Base-by-base conservation (phyloP, 345 rosid genomes). In the Eucalyptus pumila region DNA sequence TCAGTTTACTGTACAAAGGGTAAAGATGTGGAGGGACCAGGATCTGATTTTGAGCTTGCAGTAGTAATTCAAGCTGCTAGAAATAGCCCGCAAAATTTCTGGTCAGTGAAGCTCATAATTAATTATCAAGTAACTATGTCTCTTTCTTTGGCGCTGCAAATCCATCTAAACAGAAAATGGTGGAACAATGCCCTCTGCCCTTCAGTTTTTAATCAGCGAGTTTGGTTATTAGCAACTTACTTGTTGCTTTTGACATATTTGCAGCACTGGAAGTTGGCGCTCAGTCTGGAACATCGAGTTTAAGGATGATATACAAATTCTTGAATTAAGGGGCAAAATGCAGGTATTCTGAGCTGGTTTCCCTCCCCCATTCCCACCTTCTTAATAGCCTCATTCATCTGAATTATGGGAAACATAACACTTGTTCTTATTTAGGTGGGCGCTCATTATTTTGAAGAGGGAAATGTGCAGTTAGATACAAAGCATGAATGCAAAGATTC, bases 371-470 rank as follows among this genome's bases (percentile, higher is more conserved):
- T 60, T 86, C 48, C n/a, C 65, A 37, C 60, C 60, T 86, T 32
- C 65, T n/a, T 17, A 54, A 48, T 62, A 85, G 81, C 87, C 50
- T 87, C 49, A 60, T 30, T 32, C 87, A 60, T 88, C 62, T 62
- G 50, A 58, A 42, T 85, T 65, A 14, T 80, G 83, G 47, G 30
- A 72, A 86, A 34, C 87, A 11, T 86, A 72, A 76, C 47, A 26
- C 30, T 76, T 40, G 30, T 89, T 87, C 58, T 86, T 88, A 88
- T 87, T 90, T 93, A 97, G 99, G 99, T 98, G 90, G 97, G 93
- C 48, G 99, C 99, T 50, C 99, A 98, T 93, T 98, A 97, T 92
- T 98, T 97, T 91, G 99, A 98, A 91, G 99, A 98, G 94, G 99
- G 99, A 88, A 98, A 98, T 94, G 99, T 98, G 89, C 99, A 98